A percentile compares a stretch with the other conserved stretches of the same genome.
phyloP scores from a whole-genome alignment of 169 alveolate genomes.

The Perkinsus olseni region DNA sequence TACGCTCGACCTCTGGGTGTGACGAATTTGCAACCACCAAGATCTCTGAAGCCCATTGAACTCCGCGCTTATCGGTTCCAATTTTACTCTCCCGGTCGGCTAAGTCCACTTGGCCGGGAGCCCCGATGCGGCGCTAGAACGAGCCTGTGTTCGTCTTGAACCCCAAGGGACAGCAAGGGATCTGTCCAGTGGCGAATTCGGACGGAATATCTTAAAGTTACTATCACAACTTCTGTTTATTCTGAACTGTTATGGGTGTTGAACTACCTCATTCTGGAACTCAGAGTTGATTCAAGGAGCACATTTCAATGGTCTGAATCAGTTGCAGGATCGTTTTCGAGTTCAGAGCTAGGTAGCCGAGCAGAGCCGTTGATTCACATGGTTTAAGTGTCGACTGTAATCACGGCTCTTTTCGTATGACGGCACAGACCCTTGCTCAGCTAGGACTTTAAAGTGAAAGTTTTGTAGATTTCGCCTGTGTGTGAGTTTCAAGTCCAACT shows the following conservation, averaged over 20 bases:
- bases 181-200: constrained; percentile 2
- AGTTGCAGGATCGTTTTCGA: too few relatives aligned
- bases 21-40: constrained; percentile 3
- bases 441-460: too few relatives aligned
- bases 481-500: too few relatives aligned
- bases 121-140: neutral
- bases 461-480: neutral
- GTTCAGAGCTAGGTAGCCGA: too few relatives aligned
- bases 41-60: neutral
- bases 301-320: neutral
- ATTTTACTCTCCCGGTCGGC: neutral
- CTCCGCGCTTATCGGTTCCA: neutral
- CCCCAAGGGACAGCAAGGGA: neutral
- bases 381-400: too few relatives aligned
- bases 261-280: neutral
- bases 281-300: neutral
- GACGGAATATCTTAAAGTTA: neutral
- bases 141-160: neutral
- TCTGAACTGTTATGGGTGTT: neutral
- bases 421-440: too few relatives aligned
- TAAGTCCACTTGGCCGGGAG: neutral
- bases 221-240: neutral
- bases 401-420: too few relatives aligned
- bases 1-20: neutral
- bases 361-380: too few relatives aligned